Base-by-base conservation (phyloP, 2,329 filamentous ascomycete species). In the Aspergillus neoniger region DNA sequence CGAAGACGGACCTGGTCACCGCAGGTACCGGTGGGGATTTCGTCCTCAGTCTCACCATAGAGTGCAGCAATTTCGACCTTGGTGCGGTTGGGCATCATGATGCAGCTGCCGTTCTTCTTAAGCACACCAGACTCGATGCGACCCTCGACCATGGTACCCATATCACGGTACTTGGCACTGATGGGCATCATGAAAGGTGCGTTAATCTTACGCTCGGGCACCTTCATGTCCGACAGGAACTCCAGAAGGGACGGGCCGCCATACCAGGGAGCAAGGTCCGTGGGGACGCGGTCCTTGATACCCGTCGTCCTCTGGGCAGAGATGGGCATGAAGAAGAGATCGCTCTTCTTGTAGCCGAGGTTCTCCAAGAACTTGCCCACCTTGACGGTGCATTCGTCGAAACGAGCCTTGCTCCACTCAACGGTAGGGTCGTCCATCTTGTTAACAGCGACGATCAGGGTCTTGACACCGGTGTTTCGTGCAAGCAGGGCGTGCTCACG, bases 111-210 rank as follows among this genome's bases (percentile, higher is more conserved):
- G 63, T 89, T 89, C 85, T 98, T 98, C 83, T 95, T 95, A 76
- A 96, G 84, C 50, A 97, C 90, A 75, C 92, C 94, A 17, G 93
- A 91, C 79, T 99, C 95, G 66, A 99, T 91, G 84, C 97, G 96
- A 67, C 95, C 95, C 81, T 99, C 96, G 44, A 97, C 86, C 86
- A 99, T 92, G 63, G 95, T 99, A 70, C 95, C 95, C 85, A 99
- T 89, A 75, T 99, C 96, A 70, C 91, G 87, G 82, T 98, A 99
- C 81, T 99, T 99, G 78, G 91, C 92, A 65, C 91, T 91, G 66
- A 99, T 85, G 8, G 95, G 91, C 93, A 99, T 97, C 95, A 99
- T 98, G 84, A 99, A 98, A 9, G 95, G 94, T 2, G 95, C 95
- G 70, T 96, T 96, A 70, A 97, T 80, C 83, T 98, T 99, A 70